Percentiles rank a stretch among this genome's conserved stretches.
phyloP scores from a whole-genome alignment of 257 asterid species.

The Salvia rosmarinus region DNA sequence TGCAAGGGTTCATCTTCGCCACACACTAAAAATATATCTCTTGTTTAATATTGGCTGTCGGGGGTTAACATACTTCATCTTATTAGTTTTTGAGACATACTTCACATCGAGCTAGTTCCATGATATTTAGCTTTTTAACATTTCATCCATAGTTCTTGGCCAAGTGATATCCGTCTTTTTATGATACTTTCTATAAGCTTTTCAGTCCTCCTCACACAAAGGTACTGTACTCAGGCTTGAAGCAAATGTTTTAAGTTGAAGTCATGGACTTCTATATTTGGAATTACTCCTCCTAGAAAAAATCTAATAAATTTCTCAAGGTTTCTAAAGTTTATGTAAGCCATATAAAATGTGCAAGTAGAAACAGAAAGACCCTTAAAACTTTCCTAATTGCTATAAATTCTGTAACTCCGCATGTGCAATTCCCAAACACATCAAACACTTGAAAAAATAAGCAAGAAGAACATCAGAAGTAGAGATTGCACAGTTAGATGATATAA shows the following conservation, averaged over 20 bases:
- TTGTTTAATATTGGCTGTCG: conserved; percentile 42
- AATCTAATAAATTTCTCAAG: not conserved
- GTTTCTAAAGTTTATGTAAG: not conserved
- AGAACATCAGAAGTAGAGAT: conserved; percentile 22
- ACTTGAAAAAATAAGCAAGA: conserved; percentile 13
- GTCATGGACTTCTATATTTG: not conserved
- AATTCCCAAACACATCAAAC: conserved; percentile 3
- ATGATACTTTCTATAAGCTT: conserved; percentile 8
- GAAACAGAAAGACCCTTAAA: not conserved
- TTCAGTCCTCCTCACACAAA: conserved; percentile 27
- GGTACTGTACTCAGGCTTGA: not conserved
- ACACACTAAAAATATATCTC: conserved; percentile 60
- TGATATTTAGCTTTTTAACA: conserved; percentile 2
- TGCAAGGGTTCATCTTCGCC: conserved; percentile 84
- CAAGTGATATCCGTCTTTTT: not conserved
- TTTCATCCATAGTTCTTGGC: conserved; percentile 9
- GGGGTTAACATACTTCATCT: conserved; percentile 42
- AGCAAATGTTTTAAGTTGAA: not conserved
- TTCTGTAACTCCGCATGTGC: not conserved
- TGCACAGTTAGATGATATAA: not conserved
- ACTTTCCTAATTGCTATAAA: conserved; percentile 1
- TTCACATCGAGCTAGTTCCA: conserved; percentile 31
- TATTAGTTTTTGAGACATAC: conserved; percentile 26
- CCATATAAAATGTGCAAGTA: not conserved
- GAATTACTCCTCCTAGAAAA: not conserved